Percentiles rank a stretch among this genome's conserved stretches.
Evolutionary conservation across 495 filamentous ascomycete species (phyloP).

Genomic region (Astrocystis sublimbata): DNA sequence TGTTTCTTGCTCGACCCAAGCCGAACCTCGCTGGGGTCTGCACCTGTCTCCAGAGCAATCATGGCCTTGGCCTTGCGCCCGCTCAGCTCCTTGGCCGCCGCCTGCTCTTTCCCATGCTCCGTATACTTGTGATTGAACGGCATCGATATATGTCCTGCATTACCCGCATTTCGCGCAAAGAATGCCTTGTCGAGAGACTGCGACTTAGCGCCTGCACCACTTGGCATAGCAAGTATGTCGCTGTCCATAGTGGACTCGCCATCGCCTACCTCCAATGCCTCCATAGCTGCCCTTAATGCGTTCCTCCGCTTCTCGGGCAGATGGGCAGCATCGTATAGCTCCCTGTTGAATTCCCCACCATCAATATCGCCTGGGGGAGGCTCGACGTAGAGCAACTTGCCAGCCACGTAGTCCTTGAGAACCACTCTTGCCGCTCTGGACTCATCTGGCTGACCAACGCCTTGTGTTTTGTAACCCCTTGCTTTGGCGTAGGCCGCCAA

Average conservation of each 20-base stretch:
- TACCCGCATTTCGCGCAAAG: constrained; percentile 67
- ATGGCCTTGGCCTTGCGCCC: constrained; percentile 84
- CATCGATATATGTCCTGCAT: constrained; percentile 66
- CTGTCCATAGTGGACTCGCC: constrained; percentile 44
- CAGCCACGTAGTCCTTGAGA: constrained; percentile 96
- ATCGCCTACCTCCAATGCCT: constrained; percentile 42
- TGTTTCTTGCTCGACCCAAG: constrained; percentile 82
- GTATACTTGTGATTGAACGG: constrained; percentile 86
- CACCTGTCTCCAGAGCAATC: constrained; percentile 78
- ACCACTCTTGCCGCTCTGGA: constrained; percentile 86
- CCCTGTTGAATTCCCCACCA: constrained; percentile 75
- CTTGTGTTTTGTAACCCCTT: constrained; percentile 83
- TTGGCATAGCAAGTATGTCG: constrained; percentile 48
- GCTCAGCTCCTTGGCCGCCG: constrained; percentile 64
- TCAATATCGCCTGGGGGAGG: constrained; percentile 81
- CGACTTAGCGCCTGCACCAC: constrained; percentile 72
- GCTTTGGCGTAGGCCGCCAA: constrained; percentile 84
- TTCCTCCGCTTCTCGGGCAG: constrained; percentile 72
- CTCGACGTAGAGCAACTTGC: constrained; percentile 88
- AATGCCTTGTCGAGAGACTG: constrained; percentile 78
- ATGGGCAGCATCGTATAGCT: constrained; percentile 79
- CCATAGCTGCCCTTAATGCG: constrained; percentile 52
- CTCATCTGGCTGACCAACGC: constrained; percentile 88
- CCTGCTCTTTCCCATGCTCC: constrained; percentile 63
- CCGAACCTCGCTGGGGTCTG: constrained; percentile 81